Evolutionary conservation across 2,329 filamentous ascomycete species (phyloP).

Genomic region (Cercospora nicotianae): DNA sequence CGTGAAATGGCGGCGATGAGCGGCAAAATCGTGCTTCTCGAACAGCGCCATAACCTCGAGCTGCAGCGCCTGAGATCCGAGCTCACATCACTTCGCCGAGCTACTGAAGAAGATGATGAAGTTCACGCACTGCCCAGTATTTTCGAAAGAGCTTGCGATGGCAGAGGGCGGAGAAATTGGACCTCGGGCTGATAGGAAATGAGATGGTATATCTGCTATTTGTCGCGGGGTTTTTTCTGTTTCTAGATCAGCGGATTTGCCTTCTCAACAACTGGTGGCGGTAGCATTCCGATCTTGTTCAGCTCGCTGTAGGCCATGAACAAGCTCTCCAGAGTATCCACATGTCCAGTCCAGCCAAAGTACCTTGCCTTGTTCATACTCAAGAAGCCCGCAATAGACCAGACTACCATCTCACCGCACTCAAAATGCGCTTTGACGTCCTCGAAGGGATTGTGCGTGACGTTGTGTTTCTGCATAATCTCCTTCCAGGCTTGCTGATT

Average conservation of each 20-base stretch:
- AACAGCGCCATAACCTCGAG: neutral
- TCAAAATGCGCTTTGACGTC: slow-evolving; percentile 50
- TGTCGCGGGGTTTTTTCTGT: neutral
- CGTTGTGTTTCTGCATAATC: slow-evolving; percentile 44
- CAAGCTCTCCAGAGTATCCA: slow-evolving; percentile 49
- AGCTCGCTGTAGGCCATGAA: slow-evolving; percentile 46
- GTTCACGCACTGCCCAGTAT: neutral
- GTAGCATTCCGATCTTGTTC: slow-evolving; percentile 47
- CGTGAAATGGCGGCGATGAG: neutral
- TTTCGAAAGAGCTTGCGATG: neutral
- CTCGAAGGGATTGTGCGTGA: slow-evolving; percentile 46
- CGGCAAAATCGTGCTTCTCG: neutral
- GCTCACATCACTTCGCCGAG: neutral
- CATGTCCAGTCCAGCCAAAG: slow-evolving; percentile 50
- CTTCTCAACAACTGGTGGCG: slow-evolving; percentile 35
- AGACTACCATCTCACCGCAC: slow-evolving; percentile 47
- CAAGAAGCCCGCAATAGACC: slow-evolving; percentile 30
- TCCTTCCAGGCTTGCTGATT: slow-evolving; percentile 51
- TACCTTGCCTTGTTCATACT: slow-evolving; percentile 50
- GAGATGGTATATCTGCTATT: neutral
- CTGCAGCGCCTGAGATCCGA: neutral
- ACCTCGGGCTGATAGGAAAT: neutral
- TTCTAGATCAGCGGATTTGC: slow-evolving; percentile 31
- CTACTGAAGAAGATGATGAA: neutral
- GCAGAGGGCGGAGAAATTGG: neutral